These are phyloP conservation scores for Ceratobasidium sp. DNA, from an alignment of 1,284 basidiomycete genomes.

Conservation along the genomic window DNA sequence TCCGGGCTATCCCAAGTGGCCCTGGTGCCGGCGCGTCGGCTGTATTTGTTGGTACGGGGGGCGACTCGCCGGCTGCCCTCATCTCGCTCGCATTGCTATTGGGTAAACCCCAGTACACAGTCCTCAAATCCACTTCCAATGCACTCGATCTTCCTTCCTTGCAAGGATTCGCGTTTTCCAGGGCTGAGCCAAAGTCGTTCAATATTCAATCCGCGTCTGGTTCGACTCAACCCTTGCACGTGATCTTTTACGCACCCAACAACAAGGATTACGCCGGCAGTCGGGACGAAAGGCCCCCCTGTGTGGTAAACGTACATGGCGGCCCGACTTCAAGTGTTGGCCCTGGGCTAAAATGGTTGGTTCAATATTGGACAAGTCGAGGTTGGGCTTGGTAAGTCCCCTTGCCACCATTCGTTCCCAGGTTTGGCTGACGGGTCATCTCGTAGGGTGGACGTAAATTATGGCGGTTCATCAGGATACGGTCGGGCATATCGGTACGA, in stretches of 20 bases:
- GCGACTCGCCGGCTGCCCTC: constrained; percentile 53
- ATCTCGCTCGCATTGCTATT: constrained; percentile 49
- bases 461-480: constrained; percentile 71
- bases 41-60: constrained; percentile 50
- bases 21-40: constrained; percentile 42
- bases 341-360: constrained; percentile 59
- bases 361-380: constrained; percentile 70
- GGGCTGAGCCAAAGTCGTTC: constrained; percentile 20
- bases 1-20: constrained; percentile 50
- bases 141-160: constrained; percentile 10
- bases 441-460: constrained; percentile 69
- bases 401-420: neutral
- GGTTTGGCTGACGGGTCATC: neutral
- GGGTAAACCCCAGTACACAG: constrained; percentile 37
- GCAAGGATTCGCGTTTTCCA: constrained; percentile 30
- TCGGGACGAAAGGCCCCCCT: constrained; percentile 65
- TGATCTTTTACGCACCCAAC: constrained; percentile 65
- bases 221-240: constrained; percentile 56
- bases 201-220: constrained; percentile 45
- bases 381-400: constrained; percentile 61
- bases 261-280: constrained; percentile 63
- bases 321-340: constrained; percentile 62
- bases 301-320: constrained; percentile 67
- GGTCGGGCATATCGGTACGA: constrained; percentile 63
- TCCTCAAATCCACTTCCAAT: constrained; percentile 1